A percentile compares a stretch with the other conserved stretches of the same genome.
These are phyloP conservation scores for Hymenoscyphus repandus DNA, from an alignment of 2,329 filamentous ascomycete genomes.

Conservation along the genomic window DNA sequence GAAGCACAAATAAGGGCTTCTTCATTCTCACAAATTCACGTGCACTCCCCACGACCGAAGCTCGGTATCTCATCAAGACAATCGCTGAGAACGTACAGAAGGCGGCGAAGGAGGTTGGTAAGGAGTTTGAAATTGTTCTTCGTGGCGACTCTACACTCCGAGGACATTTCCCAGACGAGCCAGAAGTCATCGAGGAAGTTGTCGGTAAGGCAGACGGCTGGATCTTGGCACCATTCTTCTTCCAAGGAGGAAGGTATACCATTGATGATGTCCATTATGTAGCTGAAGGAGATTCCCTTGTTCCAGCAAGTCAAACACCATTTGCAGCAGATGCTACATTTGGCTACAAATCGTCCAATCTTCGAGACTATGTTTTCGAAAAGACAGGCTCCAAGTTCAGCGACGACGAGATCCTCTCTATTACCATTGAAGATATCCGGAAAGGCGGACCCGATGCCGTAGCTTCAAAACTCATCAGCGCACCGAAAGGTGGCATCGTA, in stretches of 20 bases:
- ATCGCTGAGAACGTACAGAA: constrained; percentile 46
- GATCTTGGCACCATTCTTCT: constrained; percentile 54
- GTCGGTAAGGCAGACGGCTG: constrained; percentile 47
- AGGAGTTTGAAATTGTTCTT: constrained; percentile 49
- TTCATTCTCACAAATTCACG: constrained; percentile 58
- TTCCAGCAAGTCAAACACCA: constrained; percentile 48
- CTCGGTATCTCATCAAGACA: constrained; percentile 39
- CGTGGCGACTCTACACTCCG: constrained; percentile 52
- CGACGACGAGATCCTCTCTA: constrained; percentile 19
- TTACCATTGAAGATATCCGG: constrained; percentile 45
- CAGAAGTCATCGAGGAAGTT: constrained; percentile 45
- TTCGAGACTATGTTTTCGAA: constrained; percentile 48
- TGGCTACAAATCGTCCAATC: constrained; percentile 49
- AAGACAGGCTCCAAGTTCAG: constrained; percentile 41
- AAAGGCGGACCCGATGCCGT: constrained; percentile 36
- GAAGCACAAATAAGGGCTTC: constrained; percentile 41
- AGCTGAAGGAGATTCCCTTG: constrained; percentile 42
- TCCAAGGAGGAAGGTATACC: constrained; percentile 52
- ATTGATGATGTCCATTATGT: constrained; percentile 55
- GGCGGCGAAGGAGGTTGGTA: constrained; percentile 37
- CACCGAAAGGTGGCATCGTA: constrained; percentile 36
- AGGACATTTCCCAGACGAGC: constrained; percentile 52
- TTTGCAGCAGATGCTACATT: constrained; percentile 55
- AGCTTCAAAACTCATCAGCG: constrained; percentile 34
- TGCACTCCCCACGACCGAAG: constrained; percentile 45